Percentiles rank a stretch among this genome's conserved stretches.
These are phyloP conservation scores for Calycina herbarum DNA, from an alignment of 2,329 filamentous ascomycete species.

Conservation along the genomic window DNA sequence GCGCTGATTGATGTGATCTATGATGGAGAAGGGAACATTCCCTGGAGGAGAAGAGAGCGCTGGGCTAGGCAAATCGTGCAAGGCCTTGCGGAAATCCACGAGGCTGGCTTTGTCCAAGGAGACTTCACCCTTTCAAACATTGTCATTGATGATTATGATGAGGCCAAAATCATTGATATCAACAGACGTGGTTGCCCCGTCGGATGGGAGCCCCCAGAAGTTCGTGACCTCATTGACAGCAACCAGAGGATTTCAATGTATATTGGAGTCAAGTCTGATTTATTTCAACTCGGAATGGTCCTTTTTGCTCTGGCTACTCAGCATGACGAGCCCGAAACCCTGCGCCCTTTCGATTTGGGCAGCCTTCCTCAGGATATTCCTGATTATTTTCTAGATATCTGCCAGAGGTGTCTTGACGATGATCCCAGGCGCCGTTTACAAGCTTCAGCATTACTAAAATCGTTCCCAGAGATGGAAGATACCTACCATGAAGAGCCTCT, in stretches of 20 bases:
- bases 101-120: conserved; percentile 93
- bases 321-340: conserved; percentile 84
- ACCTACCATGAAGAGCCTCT: conserved; percentile 18
- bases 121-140: conserved; percentile 98
- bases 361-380: conserved; percentile 64
- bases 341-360: conserved; percentile 65
- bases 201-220: conserved; percentile 95
- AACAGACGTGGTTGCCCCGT: conserved; percentile 96
- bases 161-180: conserved; percentile 98
- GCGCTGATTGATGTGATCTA: conserved; percentile 90
- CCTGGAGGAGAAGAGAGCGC: conserved; percentile 72
- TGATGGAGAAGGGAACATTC: conserved; percentile 62
- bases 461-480: conserved; percentile 58
- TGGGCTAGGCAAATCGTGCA: conserved; percentile 93
- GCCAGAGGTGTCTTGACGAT: conserved; percentile 68
- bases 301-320: conserved; percentile 87
- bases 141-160: conserved; percentile 78
- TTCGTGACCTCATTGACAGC: conserved; percentile 79
- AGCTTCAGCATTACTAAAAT: conserved; percentile 67
- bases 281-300: conserved; percentile 94
- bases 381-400: conserved; percentile 79
- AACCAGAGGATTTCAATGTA: conserved; percentile 94
- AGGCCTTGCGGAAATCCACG: conserved; percentile 89
- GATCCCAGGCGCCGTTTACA: conserved; percentile 71
- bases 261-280: conserved; percentile 95